Evolutionary conservation across 768 basidiomycete genomes (phyloP).

Genomic region (Sistotremastrum niveocremeum): DNA sequence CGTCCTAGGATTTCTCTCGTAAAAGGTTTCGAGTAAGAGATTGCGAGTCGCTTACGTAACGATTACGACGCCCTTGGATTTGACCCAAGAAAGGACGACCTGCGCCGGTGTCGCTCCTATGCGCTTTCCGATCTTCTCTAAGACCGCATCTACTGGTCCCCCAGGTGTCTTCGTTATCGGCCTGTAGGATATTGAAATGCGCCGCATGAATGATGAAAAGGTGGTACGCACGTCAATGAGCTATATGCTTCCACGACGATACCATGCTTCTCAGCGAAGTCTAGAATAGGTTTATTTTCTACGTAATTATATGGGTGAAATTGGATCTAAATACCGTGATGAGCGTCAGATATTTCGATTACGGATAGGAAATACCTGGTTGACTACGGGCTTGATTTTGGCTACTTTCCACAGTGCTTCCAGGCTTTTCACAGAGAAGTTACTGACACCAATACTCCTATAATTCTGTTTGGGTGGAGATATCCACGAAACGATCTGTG

Average conservation of each 20-base stretch:
- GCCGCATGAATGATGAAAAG: neutral
- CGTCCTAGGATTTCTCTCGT: constrained; percentile 26
- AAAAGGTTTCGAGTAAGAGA: neutral
- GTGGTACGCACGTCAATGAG: constrained; percentile 35
- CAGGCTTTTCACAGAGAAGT: constrained; percentile 42
- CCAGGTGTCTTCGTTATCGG: constrained; percentile 19
- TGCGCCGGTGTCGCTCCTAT: constrained; percentile 47
- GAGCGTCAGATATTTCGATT: constrained; percentile 4
- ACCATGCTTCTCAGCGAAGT: constrained; percentile 38
- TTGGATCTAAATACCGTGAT: constrained; percentile 31
- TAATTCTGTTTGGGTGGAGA: neutral
- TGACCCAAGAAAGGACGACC: constrained; percentile 57
- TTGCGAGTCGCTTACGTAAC: constrained; percentile 37
- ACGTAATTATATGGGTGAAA: constrained; percentile 64
- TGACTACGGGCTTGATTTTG: constrained; percentile 48
- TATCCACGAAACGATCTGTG: neutral
- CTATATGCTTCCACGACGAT: constrained; percentile 56
- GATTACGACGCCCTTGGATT: constrained; percentile 49
- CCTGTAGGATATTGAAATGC: constrained; percentile 4
- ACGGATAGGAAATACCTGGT: constrained; percentile 37
- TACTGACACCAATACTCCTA: constrained; percentile 66
- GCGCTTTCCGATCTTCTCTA: constrained; percentile 38
- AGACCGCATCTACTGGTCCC: constrained; percentile 48
- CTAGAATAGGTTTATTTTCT: constrained; percentile 39
- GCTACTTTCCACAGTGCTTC: constrained; percentile 37